Conservation (phyloP, 1,139 yeast genomes). For the Saccharomyces hybrid region DNA sequence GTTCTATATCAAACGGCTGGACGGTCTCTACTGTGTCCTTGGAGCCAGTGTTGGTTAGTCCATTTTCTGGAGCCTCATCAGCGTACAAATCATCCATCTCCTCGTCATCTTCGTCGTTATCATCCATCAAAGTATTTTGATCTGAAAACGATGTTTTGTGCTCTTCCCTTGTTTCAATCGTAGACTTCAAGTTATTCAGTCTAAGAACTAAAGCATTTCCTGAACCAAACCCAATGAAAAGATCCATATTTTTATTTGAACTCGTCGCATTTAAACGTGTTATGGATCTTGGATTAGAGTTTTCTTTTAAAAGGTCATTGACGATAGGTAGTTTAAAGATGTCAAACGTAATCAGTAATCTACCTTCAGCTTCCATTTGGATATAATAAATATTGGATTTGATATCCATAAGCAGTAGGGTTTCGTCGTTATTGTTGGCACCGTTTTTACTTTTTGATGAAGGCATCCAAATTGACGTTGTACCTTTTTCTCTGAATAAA, state of each 20-base stretch:
- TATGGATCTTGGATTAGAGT: conserved; percentile 23
- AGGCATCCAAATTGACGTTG: conserved; percentile 14
- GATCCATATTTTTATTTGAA: conserved; percentile 13
- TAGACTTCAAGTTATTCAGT: conserved; percentile 27
- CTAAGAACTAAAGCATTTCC: conserved; percentile 28
- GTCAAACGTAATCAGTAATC: conserved; percentile 25
- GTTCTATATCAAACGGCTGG: conserved; percentile 35
- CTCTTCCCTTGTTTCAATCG: conserved; percentile 21
- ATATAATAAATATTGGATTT: conserved; percentile 23
- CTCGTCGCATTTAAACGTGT: conserved; percentile 15
- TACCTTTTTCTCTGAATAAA: conserved; percentile 14
- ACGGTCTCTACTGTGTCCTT: conserved; percentile 26
- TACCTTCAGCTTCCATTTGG: conserved; percentile 28
- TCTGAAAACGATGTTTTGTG: conserved; percentile 9
- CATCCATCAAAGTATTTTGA: conserved; percentile 7
- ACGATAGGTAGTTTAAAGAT: conserved; percentile 27
- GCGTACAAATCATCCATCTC: conserved; percentile 26
- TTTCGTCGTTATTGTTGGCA: conserved; percentile 12
- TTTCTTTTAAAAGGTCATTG: conserved; percentile 25
- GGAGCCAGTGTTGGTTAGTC: conserved; percentile 19
- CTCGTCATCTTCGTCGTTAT: conserved; percentile 25
- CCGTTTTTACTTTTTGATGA: conserved; percentile 8
- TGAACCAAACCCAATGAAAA: conserved; percentile 29
- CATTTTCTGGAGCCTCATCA: conserved; percentile 13
- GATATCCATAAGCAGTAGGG: conserved; percentile 25